Evolutionary conservation across 73 alveolate genomes (phyloP).

Genomic region (Paraurostyla sp.): DNA sequence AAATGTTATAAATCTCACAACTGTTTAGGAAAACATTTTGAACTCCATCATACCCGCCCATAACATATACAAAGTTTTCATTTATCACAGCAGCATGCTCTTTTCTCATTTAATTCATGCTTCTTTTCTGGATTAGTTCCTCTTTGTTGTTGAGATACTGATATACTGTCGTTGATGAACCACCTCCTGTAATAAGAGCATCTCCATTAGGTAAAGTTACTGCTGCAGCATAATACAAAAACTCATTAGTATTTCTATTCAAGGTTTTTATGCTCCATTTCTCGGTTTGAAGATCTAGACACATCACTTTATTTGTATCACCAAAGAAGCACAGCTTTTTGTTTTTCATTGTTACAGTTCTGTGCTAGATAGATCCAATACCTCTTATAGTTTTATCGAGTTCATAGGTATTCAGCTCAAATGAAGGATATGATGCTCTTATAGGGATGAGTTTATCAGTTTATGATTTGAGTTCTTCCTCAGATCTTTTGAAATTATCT

Average conservation of each 20-base stretch:
- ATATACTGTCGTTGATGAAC: constrained; percentile 82
- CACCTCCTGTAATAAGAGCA: constrained; percentile 90
- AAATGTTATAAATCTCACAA: constrained; percentile 78
- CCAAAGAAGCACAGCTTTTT: constrained; percentile 87
- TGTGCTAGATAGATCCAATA: constrained; percentile 56
- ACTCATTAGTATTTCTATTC: constrained; percentile 55
- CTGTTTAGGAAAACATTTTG: constrained; percentile 73
- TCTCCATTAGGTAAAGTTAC: constrained; percentile 90
- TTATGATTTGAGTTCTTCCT: constrained; percentile 49
- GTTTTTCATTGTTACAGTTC: constrained; percentile 50
- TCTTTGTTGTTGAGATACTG: constrained; percentile 65
- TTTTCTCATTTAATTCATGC: constrained; percentile 86
- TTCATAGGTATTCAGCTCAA: constrained; percentile 36
- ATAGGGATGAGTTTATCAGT: constrained; percentile 61
- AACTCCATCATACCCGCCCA: constrained; percentile 96
- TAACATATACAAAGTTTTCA: constrained; percentile 83
- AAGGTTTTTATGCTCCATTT: constrained; percentile 75
- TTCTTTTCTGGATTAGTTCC: constrained; percentile 66
- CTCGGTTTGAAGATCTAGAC: constrained; percentile 69
- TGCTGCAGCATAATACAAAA: constrained; percentile 88
- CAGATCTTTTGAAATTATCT: constrained; percentile 62
- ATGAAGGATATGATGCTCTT: constrained; percentile 55
- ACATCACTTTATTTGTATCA: constrained; percentile 83
- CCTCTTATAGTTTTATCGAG: constrained; percentile 17
- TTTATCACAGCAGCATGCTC: constrained; percentile 90